Percentiles rank a stretch among this genome's conserved stretches.
These are phyloP conservation scores for Aspergillus neotritici DNA, from an alignment of 2,329 filamentous ascomycete species.

Conservation along the genomic window DNA sequence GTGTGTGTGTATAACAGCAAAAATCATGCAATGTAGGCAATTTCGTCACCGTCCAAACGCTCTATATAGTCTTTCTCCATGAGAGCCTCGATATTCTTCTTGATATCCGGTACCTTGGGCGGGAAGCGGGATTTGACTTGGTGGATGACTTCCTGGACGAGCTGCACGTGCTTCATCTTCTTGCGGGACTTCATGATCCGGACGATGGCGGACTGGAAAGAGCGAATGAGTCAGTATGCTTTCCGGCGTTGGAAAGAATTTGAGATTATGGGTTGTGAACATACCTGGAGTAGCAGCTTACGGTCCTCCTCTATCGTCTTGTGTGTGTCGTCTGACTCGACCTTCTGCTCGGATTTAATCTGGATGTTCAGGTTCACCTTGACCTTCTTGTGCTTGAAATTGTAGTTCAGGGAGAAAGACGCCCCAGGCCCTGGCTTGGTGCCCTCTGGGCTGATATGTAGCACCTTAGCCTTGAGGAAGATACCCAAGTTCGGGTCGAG, in stretches of 20 bases:
- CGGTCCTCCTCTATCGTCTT: constrained; percentile 99
- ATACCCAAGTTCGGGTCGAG: constrained; percentile 82
- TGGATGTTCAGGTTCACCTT: constrained; percentile 93
- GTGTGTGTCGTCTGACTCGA: constrained; percentile 93
- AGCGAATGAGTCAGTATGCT: constrained; percentile 4
- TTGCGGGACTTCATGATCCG: constrained; percentile 99
- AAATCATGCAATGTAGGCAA: constrained; percentile 82
- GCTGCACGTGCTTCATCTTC: constrained; percentile 94
- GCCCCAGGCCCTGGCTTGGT: constrained; percentile 74
- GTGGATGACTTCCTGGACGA: constrained; percentile 91
- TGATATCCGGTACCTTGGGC: constrained; percentile 91
- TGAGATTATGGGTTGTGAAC: constrained; percentile 28
- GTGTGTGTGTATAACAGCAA: constrained; percentile 3
- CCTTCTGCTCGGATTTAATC: constrained; percentile 92
- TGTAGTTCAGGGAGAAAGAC: constrained; percentile 78
- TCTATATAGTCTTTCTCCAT: constrained; percentile 99
- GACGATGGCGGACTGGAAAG: constrained; percentile 81
- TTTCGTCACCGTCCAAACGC: constrained; percentile 85
- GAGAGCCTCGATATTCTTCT: constrained; percentile 98
- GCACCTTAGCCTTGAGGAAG: constrained; percentile 87
- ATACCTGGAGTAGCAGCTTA: constrained; percentile 91
- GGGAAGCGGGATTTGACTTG: constrained; percentile 92
- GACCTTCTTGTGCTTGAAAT: constrained; percentile 98
- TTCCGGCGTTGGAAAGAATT: not conserved
- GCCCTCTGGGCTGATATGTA: constrained; percentile 64